Evolutionary conservation across 257 asterid species (phyloP).

Genomic region (Nicotiana attenuata): DNA sequence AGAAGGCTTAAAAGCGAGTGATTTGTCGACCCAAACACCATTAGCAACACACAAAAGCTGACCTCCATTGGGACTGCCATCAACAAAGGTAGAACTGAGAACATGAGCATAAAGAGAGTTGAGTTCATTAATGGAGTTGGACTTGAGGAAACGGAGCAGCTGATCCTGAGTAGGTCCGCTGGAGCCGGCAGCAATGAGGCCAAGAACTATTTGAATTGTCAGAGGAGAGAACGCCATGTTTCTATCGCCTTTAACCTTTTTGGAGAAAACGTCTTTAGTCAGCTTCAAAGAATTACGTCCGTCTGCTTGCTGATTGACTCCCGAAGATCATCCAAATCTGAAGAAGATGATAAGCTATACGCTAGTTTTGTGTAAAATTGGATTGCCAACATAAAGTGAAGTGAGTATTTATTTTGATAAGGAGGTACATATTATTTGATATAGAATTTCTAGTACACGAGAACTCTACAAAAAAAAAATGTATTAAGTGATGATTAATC

Average conservation of each 20-base stretch:
- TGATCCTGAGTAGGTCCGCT: background rate
- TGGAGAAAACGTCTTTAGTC: too few species aligned
- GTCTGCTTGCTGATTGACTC: too few species aligned
- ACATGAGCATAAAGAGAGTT: background rate
- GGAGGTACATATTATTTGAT: too few species aligned
- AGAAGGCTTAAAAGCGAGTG: background rate
- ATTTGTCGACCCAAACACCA: background rate
- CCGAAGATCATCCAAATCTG: too few species aligned
- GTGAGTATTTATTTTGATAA: too few species aligned
- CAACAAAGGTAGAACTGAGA: background rate
- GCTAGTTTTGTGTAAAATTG: too few species aligned
- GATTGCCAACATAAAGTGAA: too few species aligned
- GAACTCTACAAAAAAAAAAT: too few species aligned
- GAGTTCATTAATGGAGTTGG: background rate
- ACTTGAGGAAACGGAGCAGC: background rate
- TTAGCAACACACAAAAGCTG: background rate
- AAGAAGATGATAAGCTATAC: too few species aligned
- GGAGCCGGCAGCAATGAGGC: background rate
- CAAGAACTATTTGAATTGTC: background rate
- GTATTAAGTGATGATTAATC: too few species aligned
- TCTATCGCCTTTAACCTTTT: background rate
- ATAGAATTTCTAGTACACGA: too few species aligned
- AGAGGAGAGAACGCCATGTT: background rate
- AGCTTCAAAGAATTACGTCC: too few species aligned
- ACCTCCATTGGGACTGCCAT: background rate